Evolutionary conservation across 2,329 filamentous ascomycete genomes (phyloP).

Genomic region (Zopfia rhizophila): DNA sequence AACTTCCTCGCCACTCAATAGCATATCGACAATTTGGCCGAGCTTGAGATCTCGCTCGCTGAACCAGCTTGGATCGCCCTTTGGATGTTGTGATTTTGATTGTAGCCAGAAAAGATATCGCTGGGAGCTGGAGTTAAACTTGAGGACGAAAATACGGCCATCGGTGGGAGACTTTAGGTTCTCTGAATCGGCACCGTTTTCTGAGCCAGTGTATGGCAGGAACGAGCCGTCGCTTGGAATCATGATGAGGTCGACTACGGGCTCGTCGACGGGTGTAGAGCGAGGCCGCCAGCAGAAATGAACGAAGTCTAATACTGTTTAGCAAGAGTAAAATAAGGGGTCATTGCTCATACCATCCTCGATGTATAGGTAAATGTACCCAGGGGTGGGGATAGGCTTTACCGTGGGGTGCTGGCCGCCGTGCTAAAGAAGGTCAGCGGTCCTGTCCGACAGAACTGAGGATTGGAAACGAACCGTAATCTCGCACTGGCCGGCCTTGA

Average conservation of each 20-base stretch:
- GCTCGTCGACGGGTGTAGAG: constrained; percentile 72
- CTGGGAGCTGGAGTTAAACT: constrained; percentile 91
- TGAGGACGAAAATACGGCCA: constrained; percentile 91
- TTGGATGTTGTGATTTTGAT: constrained; percentile 81
- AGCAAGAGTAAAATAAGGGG: constrained; percentile 2
- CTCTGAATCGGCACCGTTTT: constrained; percentile 64
- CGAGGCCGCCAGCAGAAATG: constrained; percentile 98
- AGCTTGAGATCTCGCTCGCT: constrained; percentile 88
- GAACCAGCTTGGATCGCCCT: constrained; percentile 78
- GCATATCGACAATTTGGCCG: constrained; percentile 83
- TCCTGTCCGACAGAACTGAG: constrained; percentile 1
- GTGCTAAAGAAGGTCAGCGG: constrained; percentile 32
- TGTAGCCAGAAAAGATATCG: constrained; percentile 97
- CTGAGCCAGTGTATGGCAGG: constrained; percentile 72
- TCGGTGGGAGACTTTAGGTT: constrained; percentile 75
- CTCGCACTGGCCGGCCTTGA: constrained; percentile 93
- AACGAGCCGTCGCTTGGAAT: constrained; percentile 90
- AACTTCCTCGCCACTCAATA: constrained; percentile 90
- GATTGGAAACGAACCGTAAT: constrained; percentile 71
- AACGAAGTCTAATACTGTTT: constrained; percentile 72
- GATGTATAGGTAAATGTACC: constrained; percentile 91
- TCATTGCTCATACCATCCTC: constrained; percentile 76
- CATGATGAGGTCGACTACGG: constrained; percentile 92
- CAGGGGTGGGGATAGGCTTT: constrained; percentile 75
- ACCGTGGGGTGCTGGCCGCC: constrained; percentile 64